These are phyloP conservation scores for Nelumbo lutea DNA, from an alignment of 164 flowering plant species.

Conservation along the genomic window DNA sequence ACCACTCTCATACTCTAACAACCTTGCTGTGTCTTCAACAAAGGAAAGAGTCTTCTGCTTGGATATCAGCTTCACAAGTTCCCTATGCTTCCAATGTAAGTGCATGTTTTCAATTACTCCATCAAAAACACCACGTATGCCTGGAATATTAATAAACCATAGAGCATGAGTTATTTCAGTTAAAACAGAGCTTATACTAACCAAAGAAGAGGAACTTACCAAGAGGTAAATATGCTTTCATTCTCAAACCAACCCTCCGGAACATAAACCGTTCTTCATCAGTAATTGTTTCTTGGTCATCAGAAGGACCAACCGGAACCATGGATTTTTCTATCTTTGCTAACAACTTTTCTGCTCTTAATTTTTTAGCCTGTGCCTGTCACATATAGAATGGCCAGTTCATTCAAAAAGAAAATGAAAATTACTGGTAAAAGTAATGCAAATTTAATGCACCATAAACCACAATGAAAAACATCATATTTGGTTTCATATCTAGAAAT, in stretches of 20 bases:
- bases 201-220: conserved; percentile 38
- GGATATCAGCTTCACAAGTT: conserved; percentile 84
- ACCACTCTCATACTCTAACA: conserved; percentile 92
- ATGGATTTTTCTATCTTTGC: conserved; percentile 78
- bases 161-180: background rate
- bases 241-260: conserved; percentile 83
- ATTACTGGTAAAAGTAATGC: background rate
- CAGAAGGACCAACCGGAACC: conserved; percentile 80
- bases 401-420: conserved; percentile 1
- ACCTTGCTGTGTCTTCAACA: conserved; percentile 90
- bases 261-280: conserved; percentile 94
- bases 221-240: conserved; percentile 90
- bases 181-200: background rate
- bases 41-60: conserved; percentile 83
- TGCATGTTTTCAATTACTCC: conserved; percentile 99
- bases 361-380: conserved; percentile 84
- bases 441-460: background rate
- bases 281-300: conserved; percentile 87
- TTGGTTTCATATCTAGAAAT: background rate
- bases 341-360: conserved; percentile 74
- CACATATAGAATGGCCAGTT: conserved; percentile 13
- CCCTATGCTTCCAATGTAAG: conserved; percentile 98
- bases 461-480: background rate
- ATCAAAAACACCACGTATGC: conserved; percentile 97
- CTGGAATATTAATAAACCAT: conserved; percentile 27